These are phyloP conservation scores for Lineolata rhizophorae DNA, from an alignment of 495 filamentous ascomycete species.

Conservation along the genomic window DNA sequence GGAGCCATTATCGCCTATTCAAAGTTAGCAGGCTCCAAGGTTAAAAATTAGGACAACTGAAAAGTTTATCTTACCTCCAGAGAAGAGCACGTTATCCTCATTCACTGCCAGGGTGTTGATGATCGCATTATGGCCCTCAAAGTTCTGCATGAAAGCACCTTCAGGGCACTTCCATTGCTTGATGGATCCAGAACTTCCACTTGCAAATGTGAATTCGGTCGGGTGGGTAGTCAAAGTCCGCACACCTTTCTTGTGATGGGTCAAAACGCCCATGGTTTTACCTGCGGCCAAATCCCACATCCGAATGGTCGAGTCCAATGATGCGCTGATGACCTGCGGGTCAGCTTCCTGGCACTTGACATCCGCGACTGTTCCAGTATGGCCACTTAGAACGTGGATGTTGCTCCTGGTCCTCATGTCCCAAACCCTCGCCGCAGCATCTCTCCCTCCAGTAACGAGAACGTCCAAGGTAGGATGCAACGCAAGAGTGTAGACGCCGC, in stretches of 20 bases:
- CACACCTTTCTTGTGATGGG: conserved; percentile 97
- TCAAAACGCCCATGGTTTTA: conserved; percentile 87
- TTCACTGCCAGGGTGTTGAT: conserved; percentile 91
- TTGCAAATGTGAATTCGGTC: conserved; percentile 89
- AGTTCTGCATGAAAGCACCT: conserved; percentile 98
- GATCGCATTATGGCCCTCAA: conserved; percentile 87
- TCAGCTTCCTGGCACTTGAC: conserved; percentile 90
- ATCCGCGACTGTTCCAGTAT: conserved; percentile 72
- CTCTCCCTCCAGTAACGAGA: conserved; percentile 81
- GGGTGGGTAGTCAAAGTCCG: conserved; percentile 72
- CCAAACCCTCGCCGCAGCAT: conserved; percentile 90
- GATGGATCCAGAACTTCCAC: conserved; percentile 74
- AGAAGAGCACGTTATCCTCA: conserved; percentile 86
- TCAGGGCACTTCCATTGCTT: conserved; percentile 99
- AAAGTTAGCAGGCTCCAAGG: no score
- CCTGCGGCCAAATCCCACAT: conserved; percentile 94
- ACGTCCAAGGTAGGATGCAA: conserved; percentile 89
- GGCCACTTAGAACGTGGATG: conserved; percentile 72
- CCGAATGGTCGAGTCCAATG: conserved; percentile 77
- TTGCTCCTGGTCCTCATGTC: conserved; percentile 95
- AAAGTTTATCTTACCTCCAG: no score
- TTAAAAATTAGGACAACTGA: no score
- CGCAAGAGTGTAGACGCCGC: conserved; percentile 79
- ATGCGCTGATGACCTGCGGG: conserved; percentile 81
- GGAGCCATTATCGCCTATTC: conserved; percentile 86